These are phyloP conservation scores for Boechera stricta DNA, from an alignment of 345 rosid genomes.

Conservation along the genomic window DNA sequence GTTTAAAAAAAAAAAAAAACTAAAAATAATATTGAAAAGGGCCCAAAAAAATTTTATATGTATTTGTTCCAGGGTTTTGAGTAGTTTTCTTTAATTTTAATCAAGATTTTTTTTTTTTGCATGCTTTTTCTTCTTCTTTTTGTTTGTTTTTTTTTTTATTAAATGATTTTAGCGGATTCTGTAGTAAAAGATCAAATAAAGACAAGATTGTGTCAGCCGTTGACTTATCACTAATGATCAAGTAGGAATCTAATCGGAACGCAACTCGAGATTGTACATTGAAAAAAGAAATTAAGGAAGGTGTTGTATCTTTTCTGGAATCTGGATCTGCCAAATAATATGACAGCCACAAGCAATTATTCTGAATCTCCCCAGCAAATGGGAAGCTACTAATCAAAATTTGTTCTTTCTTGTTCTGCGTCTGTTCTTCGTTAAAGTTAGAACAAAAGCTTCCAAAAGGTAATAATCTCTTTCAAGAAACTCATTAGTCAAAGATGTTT, in stretches of 20 bases:
- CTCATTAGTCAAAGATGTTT: slow-evolving; percentile 20
- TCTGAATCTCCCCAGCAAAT: slow-evolving; percentile 17
- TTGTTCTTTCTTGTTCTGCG: background rate
- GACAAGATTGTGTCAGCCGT: slow-evolving; percentile 27
- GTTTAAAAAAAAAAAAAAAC: too few relatives aligned
- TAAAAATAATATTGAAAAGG: too few relatives aligned
- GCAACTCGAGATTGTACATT: slow-evolving; percentile 17
- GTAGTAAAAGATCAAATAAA: background rate
- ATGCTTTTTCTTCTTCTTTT: too few relatives aligned
- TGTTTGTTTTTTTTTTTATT: too few relatives aligned
- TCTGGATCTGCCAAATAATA: slow-evolving; percentile 24
- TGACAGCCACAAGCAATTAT: slow-evolving; percentile 22
- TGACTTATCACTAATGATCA: slow-evolving; percentile 13
- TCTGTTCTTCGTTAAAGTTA: slow-evolving; percentile 18
- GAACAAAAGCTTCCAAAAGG: slow-evolving; percentile 31
- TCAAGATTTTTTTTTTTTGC: too few relatives aligned
- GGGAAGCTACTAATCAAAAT: background rate
- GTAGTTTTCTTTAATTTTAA: too few relatives aligned
- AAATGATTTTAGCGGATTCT: too few relatives aligned
- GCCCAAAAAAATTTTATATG: too few relatives aligned
- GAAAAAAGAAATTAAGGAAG: background rate
- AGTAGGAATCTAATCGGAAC: slow-evolving; percentile 14
- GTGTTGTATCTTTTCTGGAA: slow-evolving; percentile 4
- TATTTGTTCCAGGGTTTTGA: too few relatives aligned
- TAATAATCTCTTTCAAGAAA: slow-evolving; percentile 14